Percentiles rank a stretch among this genome's conserved stretches.
Evolutionary conservation across 129 eudicot species (phyloP).

Genomic region (Deinandra increscens): DNA sequence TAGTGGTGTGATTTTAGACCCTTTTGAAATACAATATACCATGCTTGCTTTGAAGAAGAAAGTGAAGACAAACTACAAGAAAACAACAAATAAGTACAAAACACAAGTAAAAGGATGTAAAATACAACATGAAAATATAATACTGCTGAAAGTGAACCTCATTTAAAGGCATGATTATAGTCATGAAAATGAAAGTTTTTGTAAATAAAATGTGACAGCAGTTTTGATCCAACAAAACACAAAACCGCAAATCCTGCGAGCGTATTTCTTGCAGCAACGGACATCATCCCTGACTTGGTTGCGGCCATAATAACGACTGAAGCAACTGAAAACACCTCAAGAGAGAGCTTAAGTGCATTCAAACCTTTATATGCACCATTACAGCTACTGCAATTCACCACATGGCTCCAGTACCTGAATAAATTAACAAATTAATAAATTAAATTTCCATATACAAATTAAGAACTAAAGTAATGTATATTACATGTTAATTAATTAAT

Average conservation of each 20-base stretch:
- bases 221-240: not conserved
- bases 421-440: too few species aligned
- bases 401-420: not conserved
- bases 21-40: too few species aligned
- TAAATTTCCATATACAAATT: too few species aligned
- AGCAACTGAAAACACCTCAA: not conserved
- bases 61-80: too few species aligned
- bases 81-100: too few species aligned
- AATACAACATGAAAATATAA: too few species aligned
- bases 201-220: conserved; percentile 1
- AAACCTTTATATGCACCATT: not conserved
- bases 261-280: not conserved
- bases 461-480: too few species aligned
- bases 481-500: too few species aligned
- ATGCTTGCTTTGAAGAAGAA: too few species aligned
- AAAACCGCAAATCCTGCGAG: not conserved
- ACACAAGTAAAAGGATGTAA: too few species aligned
- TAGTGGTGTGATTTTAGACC: too few species aligned
- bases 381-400: not conserved
- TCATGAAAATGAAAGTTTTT: conserved; percentile 6
- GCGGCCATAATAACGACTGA: not conserved
- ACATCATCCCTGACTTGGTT: not conserved
- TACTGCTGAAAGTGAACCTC: too few species aligned
- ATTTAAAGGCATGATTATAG: conserved; percentile 4
- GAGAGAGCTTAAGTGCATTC: not conserved